A percentile compares a stretch with the other conserved stretches of the same genome.
phyloP scores from a whole-genome alignment of 371 early-diverging fungal species.

The Mucor velutinosus region DNA sequence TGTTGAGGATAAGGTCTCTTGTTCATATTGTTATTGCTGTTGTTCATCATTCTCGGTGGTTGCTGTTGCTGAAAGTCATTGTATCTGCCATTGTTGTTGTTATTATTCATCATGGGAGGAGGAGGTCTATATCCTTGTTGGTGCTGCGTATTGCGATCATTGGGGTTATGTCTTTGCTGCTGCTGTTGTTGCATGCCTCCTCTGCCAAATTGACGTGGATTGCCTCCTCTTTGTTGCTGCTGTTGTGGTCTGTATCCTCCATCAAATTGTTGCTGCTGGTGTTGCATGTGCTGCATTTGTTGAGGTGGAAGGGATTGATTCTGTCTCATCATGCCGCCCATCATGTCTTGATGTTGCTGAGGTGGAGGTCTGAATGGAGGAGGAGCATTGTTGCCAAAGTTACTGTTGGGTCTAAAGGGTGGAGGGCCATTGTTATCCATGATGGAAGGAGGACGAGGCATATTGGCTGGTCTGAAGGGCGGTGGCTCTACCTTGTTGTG shows the following conservation, averaged over 20 bases:
- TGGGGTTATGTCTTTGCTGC: constrained; percentile 9
- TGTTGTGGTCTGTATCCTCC: constrained; percentile 14
- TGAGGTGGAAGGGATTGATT: neutral
- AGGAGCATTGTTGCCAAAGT: constrained; percentile 12
- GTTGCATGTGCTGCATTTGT: constrained; percentile 8
- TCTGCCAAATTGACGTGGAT: constrained; percentile 7
- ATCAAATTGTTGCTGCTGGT: constrained; percentile 5
- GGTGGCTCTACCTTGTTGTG: constrained; percentile 44
- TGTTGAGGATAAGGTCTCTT: constrained; percentile 17
- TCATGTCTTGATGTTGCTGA: constrained; percentile 10
- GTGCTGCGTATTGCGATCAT: constrained; percentile 6
- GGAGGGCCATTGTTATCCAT: constrained; percentile 31
- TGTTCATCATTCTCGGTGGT: constrained; percentile 6
- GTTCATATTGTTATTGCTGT: constrained; percentile 13
- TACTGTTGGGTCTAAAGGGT: constrained; percentile 31
- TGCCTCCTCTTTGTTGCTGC: neutral
- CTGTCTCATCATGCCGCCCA: constrained; percentile 17
- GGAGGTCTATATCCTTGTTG: constrained; percentile 22
- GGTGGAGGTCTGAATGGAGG: constrained; percentile 26
- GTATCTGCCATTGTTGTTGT: neutral
- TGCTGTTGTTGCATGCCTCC: constrained; percentile 11
- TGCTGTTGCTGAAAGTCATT: constrained; percentile 1
- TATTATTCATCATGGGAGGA: constrained; percentile 23
- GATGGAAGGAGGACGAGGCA: neutral
- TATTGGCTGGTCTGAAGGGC: constrained; percentile 37